These are phyloP conservation scores for Amborella trichopoda DNA, from an alignment of 164 flowering plant genomes.

Conservation along the genomic window DNA sequence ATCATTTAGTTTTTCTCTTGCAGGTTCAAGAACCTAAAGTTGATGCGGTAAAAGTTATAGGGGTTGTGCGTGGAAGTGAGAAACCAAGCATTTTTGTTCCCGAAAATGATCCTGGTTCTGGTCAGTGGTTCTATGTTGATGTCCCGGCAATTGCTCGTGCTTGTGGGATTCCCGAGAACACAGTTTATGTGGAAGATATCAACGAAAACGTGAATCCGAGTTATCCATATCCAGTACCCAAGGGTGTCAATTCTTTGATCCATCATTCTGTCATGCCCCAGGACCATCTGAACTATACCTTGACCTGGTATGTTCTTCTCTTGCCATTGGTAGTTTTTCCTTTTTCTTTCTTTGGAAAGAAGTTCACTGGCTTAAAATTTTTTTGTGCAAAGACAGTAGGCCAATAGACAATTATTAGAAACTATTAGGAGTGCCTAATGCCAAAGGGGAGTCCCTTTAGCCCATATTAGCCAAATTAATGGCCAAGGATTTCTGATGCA, in stretches of 20 bases:
- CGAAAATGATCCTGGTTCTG: constrained; percentile 59
- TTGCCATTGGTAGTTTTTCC: background rate
- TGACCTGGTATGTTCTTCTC: constrained; percentile 43
- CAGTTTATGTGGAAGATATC: constrained; percentile 66
- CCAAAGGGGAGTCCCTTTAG: too few relatives aligned
- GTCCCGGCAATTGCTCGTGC: constrained; percentile 67
- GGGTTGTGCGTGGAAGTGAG: constrained; percentile 83
- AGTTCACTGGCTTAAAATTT: background rate
- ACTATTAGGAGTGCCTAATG: too few relatives aligned
- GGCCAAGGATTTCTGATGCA: too few relatives aligned
- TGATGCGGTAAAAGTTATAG: constrained; percentile 47
- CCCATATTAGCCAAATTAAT: too few relatives aligned
- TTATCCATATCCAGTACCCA: constrained; percentile 88
- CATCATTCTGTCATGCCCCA: constrained; percentile 93
- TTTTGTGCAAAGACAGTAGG: too few relatives aligned
- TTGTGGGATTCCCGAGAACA: constrained; percentile 56
- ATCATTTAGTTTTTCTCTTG: background rate
- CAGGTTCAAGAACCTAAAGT: constrained; percentile 36
- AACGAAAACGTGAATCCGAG: constrained; percentile 57
- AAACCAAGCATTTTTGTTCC: constrained; percentile 96
- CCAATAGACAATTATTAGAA: too few relatives aligned
- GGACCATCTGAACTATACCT: constrained; percentile 81
- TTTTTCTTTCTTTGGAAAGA: background rate
- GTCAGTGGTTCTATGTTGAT: constrained; percentile 94
- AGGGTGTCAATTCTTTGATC: constrained; percentile 61